Base-by-base conservation (phyloP, 352 stramenopile species). In the Phytophthora meadii region DNA sequence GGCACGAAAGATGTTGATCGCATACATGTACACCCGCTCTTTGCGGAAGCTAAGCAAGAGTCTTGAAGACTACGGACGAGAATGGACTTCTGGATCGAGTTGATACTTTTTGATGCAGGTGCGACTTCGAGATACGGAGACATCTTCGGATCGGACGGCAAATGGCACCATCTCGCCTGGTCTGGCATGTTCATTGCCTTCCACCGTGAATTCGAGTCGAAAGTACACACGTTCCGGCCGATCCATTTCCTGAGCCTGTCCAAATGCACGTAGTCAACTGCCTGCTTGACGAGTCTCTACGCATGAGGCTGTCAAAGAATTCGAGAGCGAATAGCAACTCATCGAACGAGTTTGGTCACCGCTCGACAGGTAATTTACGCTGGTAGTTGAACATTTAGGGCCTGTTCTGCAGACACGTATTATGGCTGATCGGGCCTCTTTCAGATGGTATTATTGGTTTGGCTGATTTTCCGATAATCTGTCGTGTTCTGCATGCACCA, bases 201-300 rank as follows among this genome's bases (percentile, higher is more conserved):
- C 41, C n/a, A 22, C 40, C n/a, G n/a, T n/a, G n/a, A n/a, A 34
- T 40, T 32, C 17, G 11, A 24, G 14, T 70, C 41, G 54, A 64
- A 70, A 70, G 47, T 65, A 40, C 46, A 40, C 46, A 34, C 15
- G 17, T 34, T 28, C 25, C 19, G 51, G 17, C 36, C 51, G 62
- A 58, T 70, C 54, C 62, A 65, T 65, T 53, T 59, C 19, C 14
- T 22, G 65, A 22, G 62, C 47, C 55, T 70, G 42, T 66, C 62
- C 62, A 60, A 56, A 30, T 30, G 27, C 27, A n/a, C 27, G 27
- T 30, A 30, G 27, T 14, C 11, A 40, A 39, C 39, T 40, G 51
- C 17, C 36, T 39, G 15, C 25, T 48, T 8, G 50, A 27, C 51
- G 9, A 37, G 39, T 25, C 32, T 59, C 52, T 60, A n/a, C 32